Percentiles rank a stretch among this genome's conserved stretches.
Conservation (phyloP, 1,284 basidiomycete genomes). For the Ceratobasidium sp. region DNA sequence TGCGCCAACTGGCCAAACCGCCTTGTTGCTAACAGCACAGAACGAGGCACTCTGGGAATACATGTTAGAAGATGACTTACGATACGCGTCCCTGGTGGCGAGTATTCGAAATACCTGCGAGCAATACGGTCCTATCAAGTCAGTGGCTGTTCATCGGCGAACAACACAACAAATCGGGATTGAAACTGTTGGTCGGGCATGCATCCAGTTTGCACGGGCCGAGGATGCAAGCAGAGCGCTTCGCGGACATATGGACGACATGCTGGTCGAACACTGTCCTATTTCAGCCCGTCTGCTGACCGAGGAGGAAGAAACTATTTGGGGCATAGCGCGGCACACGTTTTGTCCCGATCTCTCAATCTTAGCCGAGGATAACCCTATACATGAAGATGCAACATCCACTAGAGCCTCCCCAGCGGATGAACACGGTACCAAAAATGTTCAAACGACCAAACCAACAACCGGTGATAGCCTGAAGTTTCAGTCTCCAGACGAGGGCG, state of each 20-base stretch:
- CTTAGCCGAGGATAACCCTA: not conserved
- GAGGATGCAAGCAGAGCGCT: not conserved
- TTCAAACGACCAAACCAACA: too few species aligned
- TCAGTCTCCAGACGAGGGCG: too few species aligned
- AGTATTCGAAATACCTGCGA: not conserved
- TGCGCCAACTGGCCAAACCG: constrained; percentile 1
- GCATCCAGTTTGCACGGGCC: not conserved
- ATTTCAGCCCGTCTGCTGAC: constrained; percentile 3
- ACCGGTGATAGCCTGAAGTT: too few species aligned
- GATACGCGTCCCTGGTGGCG: not conserved
- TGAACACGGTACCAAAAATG: too few species aligned
- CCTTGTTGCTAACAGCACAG: not conserved
- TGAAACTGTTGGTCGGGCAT: not conserved
- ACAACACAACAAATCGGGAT: not conserved
- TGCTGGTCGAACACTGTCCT: not conserved
- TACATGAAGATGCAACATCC: not conserved
- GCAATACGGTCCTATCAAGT: not conserved
- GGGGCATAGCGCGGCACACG: not conserved
- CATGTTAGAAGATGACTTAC: not conserved
- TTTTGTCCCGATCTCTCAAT: not conserved
- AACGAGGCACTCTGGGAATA: not conserved
- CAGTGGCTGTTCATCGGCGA: not conserved
- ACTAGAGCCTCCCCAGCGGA: too few species aligned
- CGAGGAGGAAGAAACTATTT: not conserved
- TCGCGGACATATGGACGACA: not conserved